These are phyloP conservation scores for Leucoagaricus sp. DNA, from an alignment of 1,284 basidiomycete genomes.

Conservation along the genomic window DNA sequence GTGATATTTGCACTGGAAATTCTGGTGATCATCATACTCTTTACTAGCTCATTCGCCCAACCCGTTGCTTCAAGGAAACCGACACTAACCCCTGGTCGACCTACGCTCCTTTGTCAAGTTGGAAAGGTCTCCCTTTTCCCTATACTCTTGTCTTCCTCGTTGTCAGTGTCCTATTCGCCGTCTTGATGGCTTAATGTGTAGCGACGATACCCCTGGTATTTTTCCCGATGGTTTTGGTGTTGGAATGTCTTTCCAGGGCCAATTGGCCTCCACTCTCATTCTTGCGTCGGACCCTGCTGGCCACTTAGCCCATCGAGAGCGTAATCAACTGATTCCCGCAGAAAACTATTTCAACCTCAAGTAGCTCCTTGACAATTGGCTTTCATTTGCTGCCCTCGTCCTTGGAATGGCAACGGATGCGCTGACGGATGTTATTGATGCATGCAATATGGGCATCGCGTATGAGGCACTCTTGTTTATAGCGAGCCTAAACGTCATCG, in stretches of 20 bases:
- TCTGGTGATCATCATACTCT: background rate
- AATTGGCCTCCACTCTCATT: background rate
- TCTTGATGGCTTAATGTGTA: background rate
- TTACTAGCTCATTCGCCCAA: background rate
- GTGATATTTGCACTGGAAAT: background rate
- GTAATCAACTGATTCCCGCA: slow-evolving; percentile 2
- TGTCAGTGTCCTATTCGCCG: background rate
- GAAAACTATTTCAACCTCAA: slow-evolving; percentile 3
- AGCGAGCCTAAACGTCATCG: background rate
- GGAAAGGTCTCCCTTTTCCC: slow-evolving; percentile 3
- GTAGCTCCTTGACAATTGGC: slow-evolving; percentile 1
- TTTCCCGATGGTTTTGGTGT: background rate
- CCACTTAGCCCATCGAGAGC: slow-evolving; percentile 8
- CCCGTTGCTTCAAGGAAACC: background rate
- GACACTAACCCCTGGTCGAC: background rate
- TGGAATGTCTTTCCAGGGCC: background rate
- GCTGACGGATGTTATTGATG: background rate
- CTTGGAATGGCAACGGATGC: slow-evolving; percentile 7
- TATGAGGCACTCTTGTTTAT: background rate
- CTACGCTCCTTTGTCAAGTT: background rate
- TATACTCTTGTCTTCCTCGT: slow-evolving; percentile 1
- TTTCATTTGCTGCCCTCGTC: background rate
- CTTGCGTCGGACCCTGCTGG: background rate
- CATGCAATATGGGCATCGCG: background rate
- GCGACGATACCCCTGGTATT: background rate